Evolutionary conservation across 2,329 filamentous ascomycete species (phyloP).

Genomic region (Elsinoe australis): DNA sequence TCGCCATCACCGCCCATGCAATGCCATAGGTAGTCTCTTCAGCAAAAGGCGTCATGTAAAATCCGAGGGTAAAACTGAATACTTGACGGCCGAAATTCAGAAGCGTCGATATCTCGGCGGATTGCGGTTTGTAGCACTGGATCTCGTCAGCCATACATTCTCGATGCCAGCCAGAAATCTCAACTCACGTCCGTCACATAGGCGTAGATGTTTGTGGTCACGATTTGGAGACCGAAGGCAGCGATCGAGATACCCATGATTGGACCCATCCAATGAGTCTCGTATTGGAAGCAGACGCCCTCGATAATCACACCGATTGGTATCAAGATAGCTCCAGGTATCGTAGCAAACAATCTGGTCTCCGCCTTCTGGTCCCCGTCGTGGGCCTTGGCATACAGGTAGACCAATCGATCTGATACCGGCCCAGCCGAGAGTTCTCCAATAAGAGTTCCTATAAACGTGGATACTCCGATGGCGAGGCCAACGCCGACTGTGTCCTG

Average conservation of each 20-base stretch:
- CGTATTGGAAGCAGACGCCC: conserved; percentile 27
- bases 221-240: conserved; percentile 32
- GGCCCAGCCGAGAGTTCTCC: conserved; percentile 25
- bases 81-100: conserved; percentile 31
- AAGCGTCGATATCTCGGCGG: conserved; percentile 31
- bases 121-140: conserved; percentile 33
- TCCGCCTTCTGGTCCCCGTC: conserved; percentile 28
- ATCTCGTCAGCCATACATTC: background rate
- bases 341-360: conserved; percentile 30
- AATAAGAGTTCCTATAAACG: conserved; percentile 24
- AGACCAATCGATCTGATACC: conserved; percentile 26
- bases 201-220: conserved; percentile 32
- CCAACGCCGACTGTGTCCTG: conserved; percentile 23
- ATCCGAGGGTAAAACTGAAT: conserved; percentile 31
- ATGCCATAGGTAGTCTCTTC: conserved; percentile 21
- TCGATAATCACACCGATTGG: conserved; percentile 29
- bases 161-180: background rate
- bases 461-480: conserved; percentile 24
- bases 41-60: conserved; percentile 27
- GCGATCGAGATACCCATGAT: conserved; percentile 34
- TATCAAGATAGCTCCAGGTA: conserved; percentile 24
- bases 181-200: conserved; percentile 29
- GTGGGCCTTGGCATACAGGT: conserved; percentile 25
- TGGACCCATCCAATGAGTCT: conserved; percentile 30
- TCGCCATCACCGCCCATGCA: conserved; percentile 20